Evolutionary conservation across 2,329 filamentous ascomycete genomes (phyloP).

Genomic region (Cladophialophora carrionii): DNA sequence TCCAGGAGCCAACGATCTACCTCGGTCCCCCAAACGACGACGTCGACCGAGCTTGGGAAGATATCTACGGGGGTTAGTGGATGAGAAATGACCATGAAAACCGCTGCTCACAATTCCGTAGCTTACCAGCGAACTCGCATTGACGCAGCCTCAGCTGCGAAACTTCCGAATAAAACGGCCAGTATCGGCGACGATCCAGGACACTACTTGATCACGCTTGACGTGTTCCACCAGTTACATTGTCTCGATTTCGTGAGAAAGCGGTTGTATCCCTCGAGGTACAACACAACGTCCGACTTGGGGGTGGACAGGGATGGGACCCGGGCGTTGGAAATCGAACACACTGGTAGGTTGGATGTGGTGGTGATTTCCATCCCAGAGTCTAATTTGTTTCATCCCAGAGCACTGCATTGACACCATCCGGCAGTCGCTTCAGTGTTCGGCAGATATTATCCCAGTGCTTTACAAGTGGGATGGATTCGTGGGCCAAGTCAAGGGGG

Average conservation of each 20-base stretch:
- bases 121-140: conserved; percentile 4
- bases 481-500: conserved; percentile 6
- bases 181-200: conserved; percentile 5
- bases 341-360: conserved; percentile 2
- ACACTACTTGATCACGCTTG: conserved; percentile 8
- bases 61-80: neutral
- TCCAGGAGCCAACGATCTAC: conserved; percentile 10
- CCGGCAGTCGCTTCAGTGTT: conserved; percentile 8
- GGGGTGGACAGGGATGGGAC: neutral
- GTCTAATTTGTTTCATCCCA: neutral
- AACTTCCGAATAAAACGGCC: conserved; percentile 8
- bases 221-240: conserved; percentile 10
- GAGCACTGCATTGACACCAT: conserved; percentile 8
- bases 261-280: conserved; percentile 3
- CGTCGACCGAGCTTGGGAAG: conserved; percentile 6
- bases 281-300: conserved; percentile 5
- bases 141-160: neutral
- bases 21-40: conserved; percentile 1
- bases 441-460: conserved; percentile 5
- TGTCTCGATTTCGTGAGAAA: conserved; percentile 7
- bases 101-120: neutral
- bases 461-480: conserved; percentile 10
- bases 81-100: too few species aligned
- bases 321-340: conserved; percentile 6
- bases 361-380: neutral